phyloP scores from a whole-genome alignment of 2,329 filamentous ascomycete species.

The Pestalotiopsis fici region DNA sequence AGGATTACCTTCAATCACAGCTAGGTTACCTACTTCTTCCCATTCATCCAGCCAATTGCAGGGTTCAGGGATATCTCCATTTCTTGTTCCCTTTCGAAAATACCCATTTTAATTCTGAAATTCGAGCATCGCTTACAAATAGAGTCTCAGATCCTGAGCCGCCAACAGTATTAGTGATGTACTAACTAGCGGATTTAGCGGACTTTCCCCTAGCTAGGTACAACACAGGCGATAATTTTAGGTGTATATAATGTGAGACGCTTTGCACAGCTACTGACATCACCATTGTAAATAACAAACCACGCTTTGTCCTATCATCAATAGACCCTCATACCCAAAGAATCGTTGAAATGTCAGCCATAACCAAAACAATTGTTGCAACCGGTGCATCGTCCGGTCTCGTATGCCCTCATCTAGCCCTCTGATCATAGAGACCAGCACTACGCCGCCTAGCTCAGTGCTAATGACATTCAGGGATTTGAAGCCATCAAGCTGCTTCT shows the following conservation, averaged over 20 bases:
- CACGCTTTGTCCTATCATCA: background rate
- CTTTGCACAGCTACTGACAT: background rate
- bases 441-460: background rate
- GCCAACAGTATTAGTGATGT: background rate
- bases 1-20: too few relatives aligned
- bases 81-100: background rate
- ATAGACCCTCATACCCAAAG: too few relatives aligned
- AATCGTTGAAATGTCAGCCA: slow-evolving; percentile 31
- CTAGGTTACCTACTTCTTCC: too few relatives aligned
- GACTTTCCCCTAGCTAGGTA: background rate
- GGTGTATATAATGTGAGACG: background rate
- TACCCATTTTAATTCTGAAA: background rate
- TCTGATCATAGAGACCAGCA: background rate
- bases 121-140: slow-evolving; percentile 1
- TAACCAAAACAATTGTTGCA: slow-evolving; percentile 51
- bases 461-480: slow-evolving; percentile 42
- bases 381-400: slow-evolving; percentile 52
- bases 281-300: background rate
- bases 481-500: slow-evolving; percentile 55
- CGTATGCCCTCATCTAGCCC: slow-evolving; percentile 32
- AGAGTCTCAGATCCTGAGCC: background rate
- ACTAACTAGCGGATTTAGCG: slow-evolving; percentile 1
- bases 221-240: background rate
- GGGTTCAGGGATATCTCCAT: too few relatives aligned
- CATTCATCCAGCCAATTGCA: too few relatives aligned